A percentile compares a stretch with the other conserved stretches of the same genome.
phyloP scores from a whole-genome alignment of 2,329 filamentous ascomycete species.

The Exophiala lecanii-corni region DNA sequence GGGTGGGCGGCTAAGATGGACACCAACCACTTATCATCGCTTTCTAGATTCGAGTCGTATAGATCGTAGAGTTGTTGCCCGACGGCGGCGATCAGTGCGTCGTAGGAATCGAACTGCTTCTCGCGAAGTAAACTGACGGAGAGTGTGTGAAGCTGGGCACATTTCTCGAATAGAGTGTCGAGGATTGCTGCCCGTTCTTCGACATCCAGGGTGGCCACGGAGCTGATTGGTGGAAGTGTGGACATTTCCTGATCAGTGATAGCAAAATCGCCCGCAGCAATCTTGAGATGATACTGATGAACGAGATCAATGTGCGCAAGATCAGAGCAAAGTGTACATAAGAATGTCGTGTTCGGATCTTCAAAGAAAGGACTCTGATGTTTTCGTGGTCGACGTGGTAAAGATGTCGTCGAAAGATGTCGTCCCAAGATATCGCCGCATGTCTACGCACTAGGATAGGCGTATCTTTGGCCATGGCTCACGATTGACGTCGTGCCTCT shows the following conservation, averaged over 20 bases:
- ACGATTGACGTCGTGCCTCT: no score
- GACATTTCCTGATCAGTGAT: slow-evolving; percentile 15
- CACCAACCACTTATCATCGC: slow-evolving; percentile 57
- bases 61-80: slow-evolving; percentile 60
- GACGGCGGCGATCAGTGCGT: slow-evolving; percentile 63
- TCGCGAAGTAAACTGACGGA: slow-evolving; percentile 63
- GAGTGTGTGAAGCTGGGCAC: slow-evolving; percentile 66
- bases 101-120: slow-evolving; percentile 61
- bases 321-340: no score
- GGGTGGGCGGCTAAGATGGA: slow-evolving; percentile 77
- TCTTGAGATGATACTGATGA: no score
- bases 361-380: no score
- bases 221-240: slow-evolving; percentile 45
- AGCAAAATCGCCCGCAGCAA: no score
- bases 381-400: no score
- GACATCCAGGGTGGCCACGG: slow-evolving; percentile 13
- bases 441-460: no score
- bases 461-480: no score
- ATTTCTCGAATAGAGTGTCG: slow-evolving; percentile 56
- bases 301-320: no score
- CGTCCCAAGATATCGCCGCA: no score
- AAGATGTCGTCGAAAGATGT: no score
- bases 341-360: no score
- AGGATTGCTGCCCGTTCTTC: slow-evolving; percentile 22
- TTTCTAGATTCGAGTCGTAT: slow-evolving; percentile 46